Percentiles rank a stretch among this genome's conserved stretches.
Conservation (phyloP, 352 stramenopile genomes). For the Globisporangium splendens region DNA sequence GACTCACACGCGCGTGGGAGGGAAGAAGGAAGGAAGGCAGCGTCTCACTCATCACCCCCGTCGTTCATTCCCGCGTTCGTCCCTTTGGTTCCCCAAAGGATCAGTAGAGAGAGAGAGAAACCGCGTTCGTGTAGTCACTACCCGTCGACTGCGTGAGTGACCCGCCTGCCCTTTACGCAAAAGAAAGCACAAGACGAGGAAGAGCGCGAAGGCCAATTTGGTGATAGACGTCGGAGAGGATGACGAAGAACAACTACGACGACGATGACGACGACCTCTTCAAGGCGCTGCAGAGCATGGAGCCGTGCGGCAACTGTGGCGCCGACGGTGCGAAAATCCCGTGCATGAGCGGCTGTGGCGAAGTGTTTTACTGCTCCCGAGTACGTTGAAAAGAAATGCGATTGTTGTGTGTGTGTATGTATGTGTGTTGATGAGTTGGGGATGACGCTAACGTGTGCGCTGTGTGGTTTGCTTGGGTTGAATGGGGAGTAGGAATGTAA, state of each 20-base stretch:
- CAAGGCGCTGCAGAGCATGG: slow-evolving; percentile 82
- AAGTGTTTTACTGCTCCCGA: slow-evolving; percentile 87
- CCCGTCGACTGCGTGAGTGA: no score
- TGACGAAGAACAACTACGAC: slow-evolving; percentile 78
- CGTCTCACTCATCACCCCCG: no score
- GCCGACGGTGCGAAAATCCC: slow-evolving; percentile 78
- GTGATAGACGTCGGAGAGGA: no score
- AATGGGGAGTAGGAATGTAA: slow-evolving; percentile 63
- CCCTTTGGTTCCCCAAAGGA: no score
- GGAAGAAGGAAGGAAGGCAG: no score
- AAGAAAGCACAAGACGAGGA: no score
- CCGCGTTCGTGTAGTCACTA: no score
- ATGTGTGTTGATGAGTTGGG: not conserved
- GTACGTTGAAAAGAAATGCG: slow-evolving; percentile 42
- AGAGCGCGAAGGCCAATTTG: no score
- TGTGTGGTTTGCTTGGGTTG: slow-evolving; percentile 1
- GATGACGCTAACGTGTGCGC: not conserved
- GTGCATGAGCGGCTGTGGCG: slow-evolving; percentile 82
- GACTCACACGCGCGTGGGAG: no score
- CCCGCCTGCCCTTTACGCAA: no score
- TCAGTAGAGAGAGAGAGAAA: no score
- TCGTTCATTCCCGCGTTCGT: no score
- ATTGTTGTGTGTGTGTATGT: not conserved
- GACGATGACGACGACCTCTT: slow-evolving; percentile 85
- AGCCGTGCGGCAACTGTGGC: slow-evolving; percentile 83